Base-by-base conservation (phyloP, 768 basidiomycete genomes). In the Leccinum pellstonianum region DNA sequence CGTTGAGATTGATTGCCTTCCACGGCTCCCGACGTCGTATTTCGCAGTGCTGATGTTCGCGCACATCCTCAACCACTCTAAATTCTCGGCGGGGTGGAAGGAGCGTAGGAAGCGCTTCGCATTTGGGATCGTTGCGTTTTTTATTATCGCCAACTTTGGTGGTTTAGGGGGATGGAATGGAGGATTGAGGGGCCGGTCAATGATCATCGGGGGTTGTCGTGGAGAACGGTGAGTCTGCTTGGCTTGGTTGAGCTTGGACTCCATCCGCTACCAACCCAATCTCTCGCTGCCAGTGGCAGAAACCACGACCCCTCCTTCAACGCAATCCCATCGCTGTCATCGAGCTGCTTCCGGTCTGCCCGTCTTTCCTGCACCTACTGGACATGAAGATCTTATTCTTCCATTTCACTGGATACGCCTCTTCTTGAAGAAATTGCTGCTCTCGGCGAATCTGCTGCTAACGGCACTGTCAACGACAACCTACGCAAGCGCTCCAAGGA, bases 1-100 rank as follows among this genome's bases (percentile, higher is more conserved):
- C 5, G 7, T 15, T 60, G 53, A 65, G 11, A 25, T 21, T 5
- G 38, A 41, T 17, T 41, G 38, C 38, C 38, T 41, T 41, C 59
- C 1, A 61, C 67, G 94, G 91, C 86, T 98, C 11, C 96, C 96
- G 5, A 95, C 96, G 0, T 79, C 98, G n/a, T 98, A 95, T 79
- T 99, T 99, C 76, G 83, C 95, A 23, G 93, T 98, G 52, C 76
- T 98, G 55, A 93, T 96, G 89, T 78, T 88, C 49, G 91, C 88
- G 0, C 93, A 97, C 72, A 74, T 98, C 57, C 80, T 96, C 62
- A 95, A 99, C 74, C 94, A 97, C 72, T 91, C 94, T 74, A 77
- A 98, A 66, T 98, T 99, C 77, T 84, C 85, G 2, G 86, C 92
- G 12, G 80, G 85, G 12, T 78, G 89, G 59, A 81, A 82, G 11